Evolutionary conservation across 257 asterid species (phyloP).

Genomic region (Solanum bulbocastanum): DNA sequence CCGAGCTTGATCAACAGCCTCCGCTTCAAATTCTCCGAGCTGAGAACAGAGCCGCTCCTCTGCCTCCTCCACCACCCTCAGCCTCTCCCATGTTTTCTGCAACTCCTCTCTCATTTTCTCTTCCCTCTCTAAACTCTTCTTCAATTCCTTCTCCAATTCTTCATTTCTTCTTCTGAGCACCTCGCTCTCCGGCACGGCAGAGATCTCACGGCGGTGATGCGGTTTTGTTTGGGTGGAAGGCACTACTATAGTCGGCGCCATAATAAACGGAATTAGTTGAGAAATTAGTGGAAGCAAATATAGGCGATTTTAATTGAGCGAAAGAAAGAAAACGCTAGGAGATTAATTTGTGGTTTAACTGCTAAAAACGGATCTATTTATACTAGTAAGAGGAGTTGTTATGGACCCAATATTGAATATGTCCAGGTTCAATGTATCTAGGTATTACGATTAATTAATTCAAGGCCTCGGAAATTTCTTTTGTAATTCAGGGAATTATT

Average conservation of each 20-base stretch:
- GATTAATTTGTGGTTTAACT: neutral
- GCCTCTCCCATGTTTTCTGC: slow-evolving; percentile 22
- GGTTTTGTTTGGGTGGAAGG: slow-evolving; percentile 8
- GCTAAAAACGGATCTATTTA: neutral
- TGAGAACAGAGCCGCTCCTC: slow-evolving; percentile 79
- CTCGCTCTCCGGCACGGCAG: slow-evolving; percentile 13
- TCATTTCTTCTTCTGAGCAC: slow-evolving; percentile 52
- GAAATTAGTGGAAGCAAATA: neutral
- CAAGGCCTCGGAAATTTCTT: neutral
- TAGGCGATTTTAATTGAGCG: neutral
- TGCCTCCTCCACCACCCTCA: slow-evolving; percentile 78
- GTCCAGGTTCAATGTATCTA: neutral
- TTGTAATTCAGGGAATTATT: neutral
- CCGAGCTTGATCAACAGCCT: slow-evolving; percentile 59
- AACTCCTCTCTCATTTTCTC: slow-evolving; percentile 43
- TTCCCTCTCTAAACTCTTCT: slow-evolving; percentile 45
- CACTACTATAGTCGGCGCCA: slow-evolving; percentile 40
- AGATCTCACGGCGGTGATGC: neutral
- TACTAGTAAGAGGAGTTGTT: neutral
- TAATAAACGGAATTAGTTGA: neutral
- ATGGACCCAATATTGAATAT: neutral
- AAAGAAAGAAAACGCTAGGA: neutral
- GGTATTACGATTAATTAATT: neutral
- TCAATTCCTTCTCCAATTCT: slow-evolving; percentile 57
- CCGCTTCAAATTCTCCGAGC: slow-evolving; percentile 84